Base-by-base conservation (phyloP, 2,329 filamentous ascomycete species). In the Xylaria hypoxylon region DNA sequence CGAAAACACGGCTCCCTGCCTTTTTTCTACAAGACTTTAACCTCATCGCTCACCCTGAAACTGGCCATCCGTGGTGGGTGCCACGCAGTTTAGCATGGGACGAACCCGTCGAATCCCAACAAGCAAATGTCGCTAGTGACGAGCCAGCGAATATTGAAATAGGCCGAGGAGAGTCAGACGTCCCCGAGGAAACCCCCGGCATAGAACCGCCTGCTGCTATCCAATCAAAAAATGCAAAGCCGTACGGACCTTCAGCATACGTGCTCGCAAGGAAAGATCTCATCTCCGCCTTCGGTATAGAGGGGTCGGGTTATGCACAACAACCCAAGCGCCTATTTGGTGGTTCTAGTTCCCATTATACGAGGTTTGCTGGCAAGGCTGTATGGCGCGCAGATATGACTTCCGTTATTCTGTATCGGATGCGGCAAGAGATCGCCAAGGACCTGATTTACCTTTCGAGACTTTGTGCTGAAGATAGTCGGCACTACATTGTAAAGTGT, bases 21-120 rank as follows among this genome's bases (percentile, higher is more conserved):
- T 88, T 85, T 72, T 90, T 93, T 74, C 79, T 92, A n/a, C 86
- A 91, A 61, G 81, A 86, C 35, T 89, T 93, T 66, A 82, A 84
- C 31, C 73, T 88, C 1, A 79, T 88, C 13, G 74, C 79, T 0
- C 84, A 91, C 62, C 89, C 89, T 0, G 78, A 82, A 10, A 87
- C 85, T 0, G 74, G 77, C 0, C 71, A 79, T 2, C 80, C 84
- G 0, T 92, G 87, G 86, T 86, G 84, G 75, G 80, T 88, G 17
- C 89, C 89, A 0, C 80, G 78, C 8, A 80, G 79, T 44, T 69
- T 82, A 15, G 68, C 77, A 2, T 76, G 79, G 48, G 68, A 71
- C 2, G 35, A 70, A 33, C 40, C 60, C 3, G 45, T n/a, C 15
- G 60, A 66, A 13, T 52, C 53, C 2, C 60, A 67, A 13, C 55